Evolutionary conservation across 2,329 filamentous ascomycete species (phyloP), one percentile per base, ranked within the genome.

Genomic region (Fonsecaea multimorphosa): DNA sequence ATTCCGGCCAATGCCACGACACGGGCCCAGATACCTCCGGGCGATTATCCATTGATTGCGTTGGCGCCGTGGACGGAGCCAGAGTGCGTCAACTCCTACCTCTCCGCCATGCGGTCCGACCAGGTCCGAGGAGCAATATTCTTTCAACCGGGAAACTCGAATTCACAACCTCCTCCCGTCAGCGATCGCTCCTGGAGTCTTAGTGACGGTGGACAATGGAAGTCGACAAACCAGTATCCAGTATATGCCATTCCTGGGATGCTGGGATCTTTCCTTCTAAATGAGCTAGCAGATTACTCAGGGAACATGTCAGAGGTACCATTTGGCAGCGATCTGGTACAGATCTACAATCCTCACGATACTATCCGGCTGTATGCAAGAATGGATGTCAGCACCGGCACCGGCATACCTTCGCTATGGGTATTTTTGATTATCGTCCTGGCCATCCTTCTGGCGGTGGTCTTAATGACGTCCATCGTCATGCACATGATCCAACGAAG

Each of bases 1-100:
- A 84, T 97, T 8, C 91, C 93, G 1, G 72, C 76, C 40, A 93
- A 95, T 76, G 91, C 88, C 61, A 96, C 92, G 12, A 87, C 89
- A 16, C 84, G 86, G 71, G 76, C 78, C n/a, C 84, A 95, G 73
- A 85, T 97, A 16, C 83, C 84, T 0, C 81, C 83, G 0, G 75
- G 76, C 22, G 87, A 90, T 70, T 92, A 91, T 76, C 87, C 89
- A 62, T 82, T 93, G 58, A 86, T 97, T 72, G 93, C 91, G 31
- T 80, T 97, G 60, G 93, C 92, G 27, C 94, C 94, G 31, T 98
- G 94, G 93, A 87, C 92, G 72, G 90, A 85, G 68, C 80, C 84
- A 7, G 80, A 86, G 29, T 99, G 94, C 75, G 90, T 91, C 12
- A 78, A 84, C 62, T 85, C 89, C 52, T 97, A 92, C 75, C 83